Evolutionary conservation across 1,139 yeast genomes (phyloP), one percentile per base, ranked within the genome.

Genomic region (Debaryomyces subglobosus): DNA sequence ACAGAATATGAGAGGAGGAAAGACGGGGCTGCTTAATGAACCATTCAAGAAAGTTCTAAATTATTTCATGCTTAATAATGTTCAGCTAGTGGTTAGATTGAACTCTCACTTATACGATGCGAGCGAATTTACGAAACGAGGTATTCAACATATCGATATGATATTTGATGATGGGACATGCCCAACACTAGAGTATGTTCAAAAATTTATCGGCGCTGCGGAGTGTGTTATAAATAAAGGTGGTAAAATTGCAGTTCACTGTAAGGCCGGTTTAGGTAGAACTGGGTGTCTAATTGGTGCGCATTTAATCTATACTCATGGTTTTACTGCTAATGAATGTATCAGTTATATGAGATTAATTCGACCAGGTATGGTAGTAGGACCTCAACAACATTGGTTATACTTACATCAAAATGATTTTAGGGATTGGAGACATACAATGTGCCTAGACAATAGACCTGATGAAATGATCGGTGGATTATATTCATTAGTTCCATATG

Each of bases 301-400:
- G 2, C 97, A 94, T 68, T 76, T 94, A 54, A 94, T 94, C 45
- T 94, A 94, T 64, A 90, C 97, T 3, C 95, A 94, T 66, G 97
- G 97, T 0, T 94, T 94, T 64, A 94, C 98, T 5, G 99, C 99
- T 5, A 89, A 84, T 62, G 99, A 94, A 68, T 95, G 96, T 67
- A 94, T 94, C 60, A 97, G 94, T 1, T 94, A 91, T 63, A 89
- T 94, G 95, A 81, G 99, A 65, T 89, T 94, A 82, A 78, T 94
- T 55, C 82, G 99, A 57, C 99, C 99, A 0, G 99, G 99, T 29
- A 94, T 94, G 99, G 98, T 94, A 13, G 99, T 94, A 33, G 99
- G 99, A 0, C 99, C 99, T 2, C 99, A 94, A 67, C 99, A 94
- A 64, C 99, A 94, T 70, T 94, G 99, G 99, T 77, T 94, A 48